Evolutionary conservation across 192 early-diverging fungal genomes (phyloP).

Genomic region (Coemansia sp.): DNA sequence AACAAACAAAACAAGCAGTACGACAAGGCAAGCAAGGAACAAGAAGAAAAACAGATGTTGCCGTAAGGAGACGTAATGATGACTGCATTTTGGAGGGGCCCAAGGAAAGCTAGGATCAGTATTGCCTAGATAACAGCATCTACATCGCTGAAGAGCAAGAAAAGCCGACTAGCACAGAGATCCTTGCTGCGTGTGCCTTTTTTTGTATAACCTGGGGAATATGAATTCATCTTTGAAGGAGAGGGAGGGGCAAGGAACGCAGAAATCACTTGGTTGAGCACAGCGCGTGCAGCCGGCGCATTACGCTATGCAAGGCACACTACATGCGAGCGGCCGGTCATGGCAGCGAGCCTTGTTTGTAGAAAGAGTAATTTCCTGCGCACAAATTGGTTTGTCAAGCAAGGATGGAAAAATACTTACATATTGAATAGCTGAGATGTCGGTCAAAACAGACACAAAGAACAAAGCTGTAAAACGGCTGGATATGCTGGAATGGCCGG

Average conservation of each 20-base stretch:
- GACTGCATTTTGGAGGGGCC: no score
- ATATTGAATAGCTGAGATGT: neutral
- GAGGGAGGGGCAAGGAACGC: neutral
- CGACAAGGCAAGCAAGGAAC: no score
- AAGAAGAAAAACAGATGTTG: no score
- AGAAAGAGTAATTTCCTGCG: neutral
- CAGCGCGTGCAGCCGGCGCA: slow-evolving; percentile 10
- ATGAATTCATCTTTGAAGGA: neutral
- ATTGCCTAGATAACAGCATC: no score
- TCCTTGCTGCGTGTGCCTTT: neutral
- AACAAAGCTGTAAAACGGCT: no score
- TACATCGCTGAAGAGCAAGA: no score
- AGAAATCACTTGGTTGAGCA: slow-evolving; percentile 5
- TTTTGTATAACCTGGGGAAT: neutral
- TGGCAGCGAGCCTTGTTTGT: neutral
- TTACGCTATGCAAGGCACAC: slow-evolving; percentile 8
- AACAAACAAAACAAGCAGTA: no score
- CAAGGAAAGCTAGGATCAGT: no score
- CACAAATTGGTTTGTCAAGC: neutral
- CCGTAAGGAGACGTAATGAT: no score
- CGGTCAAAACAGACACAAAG: no score
- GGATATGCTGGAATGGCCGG: no score
- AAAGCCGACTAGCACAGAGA: neutral
- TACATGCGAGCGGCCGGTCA: slow-evolving; percentile 2
- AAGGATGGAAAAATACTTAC: neutral